A percentile compares a stretch with the other conserved stretches of the same genome.
phyloP scores from a whole-genome alignment of 768 basidiomycete genomes.

The Lentinus tigrinus region DNA sequence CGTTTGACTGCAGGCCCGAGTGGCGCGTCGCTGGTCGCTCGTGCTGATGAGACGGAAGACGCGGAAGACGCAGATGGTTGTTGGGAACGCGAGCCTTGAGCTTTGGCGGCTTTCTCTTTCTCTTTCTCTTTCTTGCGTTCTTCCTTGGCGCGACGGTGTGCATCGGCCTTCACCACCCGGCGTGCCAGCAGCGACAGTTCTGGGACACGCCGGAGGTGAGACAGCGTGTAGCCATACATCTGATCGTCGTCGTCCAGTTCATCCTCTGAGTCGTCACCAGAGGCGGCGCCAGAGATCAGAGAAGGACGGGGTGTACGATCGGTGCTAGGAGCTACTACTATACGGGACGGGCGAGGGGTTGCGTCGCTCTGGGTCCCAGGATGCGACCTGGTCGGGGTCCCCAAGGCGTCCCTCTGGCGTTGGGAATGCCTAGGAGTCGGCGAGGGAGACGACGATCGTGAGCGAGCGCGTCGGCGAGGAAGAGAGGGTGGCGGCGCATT shows the following conservation, averaged over 20 bases:
- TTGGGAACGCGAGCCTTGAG: neutral
- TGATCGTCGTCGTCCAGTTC: conserved; percentile 6
- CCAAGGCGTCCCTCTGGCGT: neutral
- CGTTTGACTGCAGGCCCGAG: conserved; percentile 43
- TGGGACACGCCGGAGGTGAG: conserved; percentile 75
- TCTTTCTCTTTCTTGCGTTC: conserved; percentile 43
- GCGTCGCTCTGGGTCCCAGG: neutral
- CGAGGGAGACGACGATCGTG: conserved; percentile 16
- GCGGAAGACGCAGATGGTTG: neutral
- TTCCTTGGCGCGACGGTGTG: conserved; percentile 50
- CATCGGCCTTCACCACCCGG: conserved; percentile 63
- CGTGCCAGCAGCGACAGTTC: conserved; percentile 65
- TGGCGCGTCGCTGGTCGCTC: neutral
- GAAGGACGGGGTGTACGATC: conserved; percentile 31
- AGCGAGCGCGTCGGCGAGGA: neutral
- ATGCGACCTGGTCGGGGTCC: conserved; percentile 6
- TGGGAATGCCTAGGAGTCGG: conserved; percentile 4
- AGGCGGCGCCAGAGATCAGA: neutral
- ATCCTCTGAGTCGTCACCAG: conserved; percentile 5
- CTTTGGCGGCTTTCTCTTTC: no score
- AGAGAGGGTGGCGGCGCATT: conserved; percentile 35
- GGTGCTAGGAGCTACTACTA: conserved; percentile 34
- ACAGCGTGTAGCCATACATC: conserved; percentile 61
- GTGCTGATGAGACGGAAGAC: neutral
- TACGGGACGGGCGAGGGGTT: conserved; percentile 20